Conservation (phyloP, 768 basidiomycete species). For the Punctularia strigosozonata region DNA sequence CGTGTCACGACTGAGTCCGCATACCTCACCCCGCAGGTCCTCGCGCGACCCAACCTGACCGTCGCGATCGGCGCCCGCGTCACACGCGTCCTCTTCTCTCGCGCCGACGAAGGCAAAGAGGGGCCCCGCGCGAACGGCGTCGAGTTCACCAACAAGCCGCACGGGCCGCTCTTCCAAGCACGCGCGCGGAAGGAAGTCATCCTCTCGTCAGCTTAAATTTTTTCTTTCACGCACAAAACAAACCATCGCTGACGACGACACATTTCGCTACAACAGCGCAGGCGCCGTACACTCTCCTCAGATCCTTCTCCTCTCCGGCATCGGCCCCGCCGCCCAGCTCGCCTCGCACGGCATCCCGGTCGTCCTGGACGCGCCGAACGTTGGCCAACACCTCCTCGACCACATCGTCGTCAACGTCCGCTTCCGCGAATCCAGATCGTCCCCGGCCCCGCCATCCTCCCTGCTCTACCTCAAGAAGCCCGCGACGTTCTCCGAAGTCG, state of each 20-base stretch:
- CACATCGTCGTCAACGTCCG: slow-evolving; percentile 45
- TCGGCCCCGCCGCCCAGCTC: slow-evolving; percentile 58
- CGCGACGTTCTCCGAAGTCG: slow-evolving; percentile 1
- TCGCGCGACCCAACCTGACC: slow-evolving; percentile 52
- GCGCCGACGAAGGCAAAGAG: slow-evolving; percentile 14
- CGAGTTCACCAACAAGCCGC: slow-evolving; percentile 34
- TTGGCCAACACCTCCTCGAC: slow-evolving; percentile 65
- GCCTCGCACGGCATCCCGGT: slow-evolving; percentile 38
- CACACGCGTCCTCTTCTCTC: slow-evolving; percentile 47
- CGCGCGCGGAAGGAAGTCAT: slow-evolving; percentile 49
- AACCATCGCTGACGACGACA: too few species aligned
- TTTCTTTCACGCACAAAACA: too few species aligned
- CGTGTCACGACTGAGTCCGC: slow-evolving; percentile 56
- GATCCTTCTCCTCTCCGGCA: slow-evolving; percentile 62
- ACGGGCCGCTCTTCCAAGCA: slow-evolving; percentile 29
- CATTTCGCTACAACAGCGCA: too few species aligned
- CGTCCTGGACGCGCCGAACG: slow-evolving; percentile 54
- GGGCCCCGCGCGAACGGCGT: slow-evolving; percentile 44
- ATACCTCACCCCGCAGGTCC: slow-evolving; percentile 54
- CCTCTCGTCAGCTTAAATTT: slow-evolving; percentile 46
- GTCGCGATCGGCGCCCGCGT: slow-evolving; percentile 45
- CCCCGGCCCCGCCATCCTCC: slow-evolving; percentile 31
- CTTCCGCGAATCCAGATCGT: slow-evolving; percentile 43
- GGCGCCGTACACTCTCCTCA: slow-evolving; percentile 57
- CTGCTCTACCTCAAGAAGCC: slow-evolving; percentile 23